phyloP scores from a whole-genome alignment of 768 basidiomycete genomes.

The Naganishia antarctica region DNA sequence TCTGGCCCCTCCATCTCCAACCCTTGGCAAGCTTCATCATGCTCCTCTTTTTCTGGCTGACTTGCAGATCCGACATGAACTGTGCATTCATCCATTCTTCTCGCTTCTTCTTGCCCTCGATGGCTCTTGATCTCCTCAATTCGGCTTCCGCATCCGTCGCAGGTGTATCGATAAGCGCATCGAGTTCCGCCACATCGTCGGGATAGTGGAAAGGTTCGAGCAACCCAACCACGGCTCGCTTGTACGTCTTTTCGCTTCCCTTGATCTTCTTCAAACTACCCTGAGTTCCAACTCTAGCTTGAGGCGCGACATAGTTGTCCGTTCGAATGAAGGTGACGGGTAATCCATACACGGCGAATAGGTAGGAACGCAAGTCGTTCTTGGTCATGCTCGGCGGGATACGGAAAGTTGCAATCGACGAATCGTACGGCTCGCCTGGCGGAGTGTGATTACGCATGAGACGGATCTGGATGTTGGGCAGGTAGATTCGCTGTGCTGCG shows the following conservation, averaged over 20 bases:
- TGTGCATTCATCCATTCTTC: slow-evolving; percentile 62
- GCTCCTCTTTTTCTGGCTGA: slow-evolving; percentile 46
- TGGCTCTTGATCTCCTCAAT: slow-evolving; percentile 10
- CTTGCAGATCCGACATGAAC: slow-evolving; percentile 55
- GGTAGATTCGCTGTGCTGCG: slow-evolving; percentile 76
- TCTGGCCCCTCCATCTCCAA: slow-evolving; percentile 41
- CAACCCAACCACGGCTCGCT: slow-evolving; percentile 85
- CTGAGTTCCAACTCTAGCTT: slow-evolving; percentile 43
- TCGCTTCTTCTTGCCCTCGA: slow-evolving; percentile 53
- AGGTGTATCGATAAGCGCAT: slow-evolving; percentile 32
- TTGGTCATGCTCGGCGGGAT: slow-evolving; percentile 83
- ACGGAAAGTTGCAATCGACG: slow-evolving; percentile 90
- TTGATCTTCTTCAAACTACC: slow-evolving; percentile 30
- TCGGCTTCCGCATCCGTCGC: slow-evolving; percentile 11
- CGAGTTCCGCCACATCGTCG: slow-evolving; percentile 71
- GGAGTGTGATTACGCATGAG: slow-evolving; percentile 79
- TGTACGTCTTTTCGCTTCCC: slow-evolving; percentile 58
- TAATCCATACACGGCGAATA: slow-evolving; percentile 78
- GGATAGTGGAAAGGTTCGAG: slow-evolving; percentile 93
- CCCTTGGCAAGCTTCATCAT: slow-evolving; percentile 46
- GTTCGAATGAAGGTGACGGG: slow-evolving; percentile 90
- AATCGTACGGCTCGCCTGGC: slow-evolving; percentile 75
- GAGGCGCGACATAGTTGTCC: slow-evolving; percentile 73
- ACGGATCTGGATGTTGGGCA: slow-evolving; percentile 78
- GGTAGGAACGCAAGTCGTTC: slow-evolving; percentile 81